A percentile compares a stretch with the other conserved stretches of the same genome.
Conservation (phyloP, 495 filamentous ascomycete species). For the Neurospora sp. region DNA sequence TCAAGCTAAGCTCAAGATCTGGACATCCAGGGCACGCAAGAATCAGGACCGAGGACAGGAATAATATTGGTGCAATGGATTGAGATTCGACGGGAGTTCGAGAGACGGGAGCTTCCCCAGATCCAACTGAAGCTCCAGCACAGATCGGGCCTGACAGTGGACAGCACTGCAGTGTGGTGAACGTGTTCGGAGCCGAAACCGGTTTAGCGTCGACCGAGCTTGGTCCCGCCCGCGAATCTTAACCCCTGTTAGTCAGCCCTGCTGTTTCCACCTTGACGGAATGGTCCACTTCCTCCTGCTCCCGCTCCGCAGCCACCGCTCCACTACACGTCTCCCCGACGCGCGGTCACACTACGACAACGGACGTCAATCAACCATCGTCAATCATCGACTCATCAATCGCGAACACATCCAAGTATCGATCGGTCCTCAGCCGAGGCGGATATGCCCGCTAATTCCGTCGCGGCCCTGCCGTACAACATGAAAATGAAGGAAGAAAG, state of each 20-base stretch:
- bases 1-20: not conserved
- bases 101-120: not conserved
- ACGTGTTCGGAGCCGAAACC: conserved; percentile 14
- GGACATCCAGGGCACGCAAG: not conserved
- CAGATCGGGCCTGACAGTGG: not conserved
- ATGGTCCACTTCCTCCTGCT: conserved; percentile 2
- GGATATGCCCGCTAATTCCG: not conserved
- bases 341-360: conserved; percentile 1
- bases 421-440: not conserved
- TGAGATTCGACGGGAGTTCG: not conserved
- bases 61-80: not conserved
- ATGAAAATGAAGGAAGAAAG: conserved; percentile 40
- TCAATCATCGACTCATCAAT: not conserved
- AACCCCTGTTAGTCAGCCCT: not conserved
- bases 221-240: not conserved
- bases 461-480: conserved; percentile 3
- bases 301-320: not conserved
- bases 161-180: not conserved
- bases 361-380: conserved; percentile 1
- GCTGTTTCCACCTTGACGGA: conserved; percentile 13
- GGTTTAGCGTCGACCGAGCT: conserved; percentile 9
- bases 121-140: not conserved
- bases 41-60: not conserved
- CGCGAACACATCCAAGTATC: not conserved
- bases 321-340: conserved; percentile 1